Conservation (phyloP, 768 basidiomycete genomes). For the Phlebiopsis flavidoalba region DNA sequence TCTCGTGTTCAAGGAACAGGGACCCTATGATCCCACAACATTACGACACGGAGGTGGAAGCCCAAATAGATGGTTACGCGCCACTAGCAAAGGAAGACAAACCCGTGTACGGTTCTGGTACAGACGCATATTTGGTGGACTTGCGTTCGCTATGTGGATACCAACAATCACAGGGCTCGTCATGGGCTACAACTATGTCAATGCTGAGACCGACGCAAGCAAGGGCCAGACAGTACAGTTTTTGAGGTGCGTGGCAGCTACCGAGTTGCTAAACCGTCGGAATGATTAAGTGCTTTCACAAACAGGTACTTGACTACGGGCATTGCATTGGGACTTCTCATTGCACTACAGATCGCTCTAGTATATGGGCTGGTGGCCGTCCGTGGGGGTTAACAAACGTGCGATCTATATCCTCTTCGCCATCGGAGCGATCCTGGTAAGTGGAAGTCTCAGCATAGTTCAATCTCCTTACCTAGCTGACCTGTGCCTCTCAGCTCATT, state of each 20-base stretch:
- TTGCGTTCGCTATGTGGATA: background rate
- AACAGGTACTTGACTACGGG: background rate
- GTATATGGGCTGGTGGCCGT: background rate
- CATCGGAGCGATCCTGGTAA: background rate
- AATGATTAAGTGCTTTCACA: background rate
- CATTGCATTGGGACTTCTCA: background rate
- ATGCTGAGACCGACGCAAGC: slow-evolving; percentile 4
- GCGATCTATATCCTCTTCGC: background rate
- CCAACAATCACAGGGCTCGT: slow-evolving; percentile 7
- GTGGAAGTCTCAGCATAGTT: background rate
- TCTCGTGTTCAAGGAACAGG: background rate
- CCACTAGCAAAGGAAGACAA: background rate
- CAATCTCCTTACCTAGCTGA: background rate
- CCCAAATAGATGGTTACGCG: background rate
- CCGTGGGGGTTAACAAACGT: background rate
- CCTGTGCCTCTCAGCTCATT: background rate
- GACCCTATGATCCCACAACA: background rate
- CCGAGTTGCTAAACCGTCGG: background rate
- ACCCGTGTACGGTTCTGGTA: slow-evolving; percentile 10
- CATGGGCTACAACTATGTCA: slow-evolving; percentile 6
- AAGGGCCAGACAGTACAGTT: background rate
- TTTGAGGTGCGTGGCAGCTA: background rate
- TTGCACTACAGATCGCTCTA: background rate
- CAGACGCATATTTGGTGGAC: slow-evolving; percentile 2
- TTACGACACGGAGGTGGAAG: background rate